These are phyloP conservation scores for Fraxinus latifolia DNA, from an alignment of 305 asterid genomes.

Conservation along the genomic window DNA sequence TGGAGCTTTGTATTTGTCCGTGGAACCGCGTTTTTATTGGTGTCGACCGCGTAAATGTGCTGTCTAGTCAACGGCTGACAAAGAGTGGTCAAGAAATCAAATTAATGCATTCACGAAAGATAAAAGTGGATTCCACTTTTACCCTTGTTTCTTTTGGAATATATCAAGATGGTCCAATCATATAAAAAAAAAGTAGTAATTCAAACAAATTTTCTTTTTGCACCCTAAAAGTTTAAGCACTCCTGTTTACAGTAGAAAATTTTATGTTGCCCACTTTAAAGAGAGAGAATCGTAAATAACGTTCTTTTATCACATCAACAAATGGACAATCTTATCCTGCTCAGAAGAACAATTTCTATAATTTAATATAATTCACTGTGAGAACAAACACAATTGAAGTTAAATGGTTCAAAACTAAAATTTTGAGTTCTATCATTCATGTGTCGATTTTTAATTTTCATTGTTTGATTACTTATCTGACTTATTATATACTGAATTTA, in stretches of 20 bases:
- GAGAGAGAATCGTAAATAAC: too few species aligned
- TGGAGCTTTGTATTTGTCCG: background rate
- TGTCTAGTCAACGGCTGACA: background rate
- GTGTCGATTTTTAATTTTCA: too few species aligned
- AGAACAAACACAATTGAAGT: background rate
- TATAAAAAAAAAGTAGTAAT: background rate
- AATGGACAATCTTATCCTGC: too few species aligned
- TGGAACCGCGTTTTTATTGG: constrained; percentile 1
- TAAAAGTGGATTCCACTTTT: background rate
- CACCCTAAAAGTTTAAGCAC: background rate
- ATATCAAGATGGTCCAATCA: background rate
- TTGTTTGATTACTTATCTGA: background rate
- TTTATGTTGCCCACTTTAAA: too few species aligned
- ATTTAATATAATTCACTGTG: too few species aligned
- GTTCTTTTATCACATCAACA: too few species aligned
- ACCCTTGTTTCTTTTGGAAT: background rate
- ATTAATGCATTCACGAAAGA: background rate
- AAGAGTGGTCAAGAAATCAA: background rate
- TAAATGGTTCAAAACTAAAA: background rate
- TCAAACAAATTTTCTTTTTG: too few species aligned
- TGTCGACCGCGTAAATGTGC: background rate
- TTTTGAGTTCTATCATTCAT: background rate
- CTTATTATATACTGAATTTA: background rate
- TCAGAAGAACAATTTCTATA: too few species aligned
- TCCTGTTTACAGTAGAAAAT: too few species aligned